These are phyloP conservation scores for Penicillium digitatum DNA, from an alignment of 2,329 filamentous ascomycete species.

Conservation along the genomic window DNA sequence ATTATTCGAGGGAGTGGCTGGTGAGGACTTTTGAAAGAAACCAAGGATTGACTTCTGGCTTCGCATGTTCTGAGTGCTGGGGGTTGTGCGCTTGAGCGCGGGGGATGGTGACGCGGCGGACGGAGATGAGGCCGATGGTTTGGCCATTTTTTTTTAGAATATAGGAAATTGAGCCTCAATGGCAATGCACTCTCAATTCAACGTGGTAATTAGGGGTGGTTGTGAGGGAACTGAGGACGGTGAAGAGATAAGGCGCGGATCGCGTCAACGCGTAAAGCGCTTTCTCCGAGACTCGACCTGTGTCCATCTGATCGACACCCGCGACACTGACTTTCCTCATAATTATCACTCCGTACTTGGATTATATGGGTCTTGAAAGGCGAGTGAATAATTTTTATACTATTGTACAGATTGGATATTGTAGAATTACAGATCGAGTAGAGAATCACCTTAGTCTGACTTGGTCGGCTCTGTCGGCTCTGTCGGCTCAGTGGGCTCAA, in stretches of 20 bases:
- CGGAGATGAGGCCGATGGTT: conserved; percentile 35
- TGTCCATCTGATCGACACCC: conserved; percentile 8
- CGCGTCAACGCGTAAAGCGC: conserved; percentile 41
- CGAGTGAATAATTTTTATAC: conserved; percentile 4
- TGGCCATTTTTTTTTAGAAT: conserved; percentile 32
- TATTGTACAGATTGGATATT: conserved; percentile 9
- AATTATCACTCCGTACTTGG: background rate
- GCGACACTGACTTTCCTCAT: background rate
- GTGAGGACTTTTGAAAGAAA: conserved; percentile 66
- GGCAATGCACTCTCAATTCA: background rate
- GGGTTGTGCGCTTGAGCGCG: conserved; percentile 40
- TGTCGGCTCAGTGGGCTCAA: background rate
- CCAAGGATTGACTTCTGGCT: conserved; percentile 70
- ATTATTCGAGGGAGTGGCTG: conserved; percentile 40
- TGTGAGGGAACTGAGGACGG: background rate
- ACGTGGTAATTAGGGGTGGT: conserved; percentile 2
- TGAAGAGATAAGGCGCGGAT: conserved; percentile 24
- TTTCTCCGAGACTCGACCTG: conserved; percentile 19
- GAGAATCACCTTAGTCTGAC: background rate
- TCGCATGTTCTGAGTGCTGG: conserved; percentile 48
- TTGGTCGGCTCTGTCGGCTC: conserved; percentile 9
- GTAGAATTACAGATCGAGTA: conserved; percentile 9
- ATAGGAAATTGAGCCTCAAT: background rate
- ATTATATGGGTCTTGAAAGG: background rate
- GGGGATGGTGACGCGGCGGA: conserved; percentile 32